phyloP scores from a whole-genome alignment of 768 basidiomycete species.

The Auriscalpium vulgare region DNA sequence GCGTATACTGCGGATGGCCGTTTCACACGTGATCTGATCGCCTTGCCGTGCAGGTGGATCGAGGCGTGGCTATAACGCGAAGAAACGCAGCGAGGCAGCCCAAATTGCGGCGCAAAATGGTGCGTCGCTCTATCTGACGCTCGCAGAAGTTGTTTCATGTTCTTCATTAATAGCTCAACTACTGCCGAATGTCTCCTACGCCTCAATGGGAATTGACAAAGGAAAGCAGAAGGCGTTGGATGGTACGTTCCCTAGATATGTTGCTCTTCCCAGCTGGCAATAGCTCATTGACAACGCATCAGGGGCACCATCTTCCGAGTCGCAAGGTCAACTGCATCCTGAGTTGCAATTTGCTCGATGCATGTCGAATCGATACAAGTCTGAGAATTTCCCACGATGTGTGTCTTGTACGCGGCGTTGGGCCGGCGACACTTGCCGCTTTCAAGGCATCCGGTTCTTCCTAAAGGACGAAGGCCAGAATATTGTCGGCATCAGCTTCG shows the following conservation, averaged over 20 bases:
- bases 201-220: slow-evolving; percentile 29
- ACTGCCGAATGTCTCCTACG: slow-evolving; percentile 37
- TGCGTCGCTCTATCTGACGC: slow-evolving; percentile 23
- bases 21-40: neutral
- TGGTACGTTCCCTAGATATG: slow-evolving; percentile 4
- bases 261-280: slow-evolving; percentile 8
- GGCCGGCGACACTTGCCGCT: slow-evolving; percentile 83
- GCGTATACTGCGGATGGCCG: slow-evolving; percentile 1
- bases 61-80: slow-evolving; percentile 62
- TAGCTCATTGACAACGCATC: slow-evolving; percentile 27
- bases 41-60: slow-evolving; percentile 26
- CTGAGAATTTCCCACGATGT: slow-evolving; percentile 69
- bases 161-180: slow-evolving; percentile 31
- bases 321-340: slow-evolving; percentile 36
- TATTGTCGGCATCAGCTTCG: slow-evolving; percentile 62
- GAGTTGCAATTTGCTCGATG: slow-evolving; percentile 76
- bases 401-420: slow-evolving; percentile 80
- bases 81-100: slow-evolving; percentile 66
- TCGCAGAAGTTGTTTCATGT: slow-evolving; percentile 9
- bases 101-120: slow-evolving; percentile 60
- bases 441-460: slow-evolving; percentile 79
- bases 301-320: slow-evolving; percentile 15
- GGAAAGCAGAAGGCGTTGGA: slow-evolving; percentile 35
- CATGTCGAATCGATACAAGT: slow-evolving; percentile 75
- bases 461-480: slow-evolving; percentile 51